A percentile compares a stretch with the other conserved stretches of the same genome.
Conservation (phyloP, 2,329 filamentous ascomycete species). For the Plenodomus tracheiphilus region DNA sequence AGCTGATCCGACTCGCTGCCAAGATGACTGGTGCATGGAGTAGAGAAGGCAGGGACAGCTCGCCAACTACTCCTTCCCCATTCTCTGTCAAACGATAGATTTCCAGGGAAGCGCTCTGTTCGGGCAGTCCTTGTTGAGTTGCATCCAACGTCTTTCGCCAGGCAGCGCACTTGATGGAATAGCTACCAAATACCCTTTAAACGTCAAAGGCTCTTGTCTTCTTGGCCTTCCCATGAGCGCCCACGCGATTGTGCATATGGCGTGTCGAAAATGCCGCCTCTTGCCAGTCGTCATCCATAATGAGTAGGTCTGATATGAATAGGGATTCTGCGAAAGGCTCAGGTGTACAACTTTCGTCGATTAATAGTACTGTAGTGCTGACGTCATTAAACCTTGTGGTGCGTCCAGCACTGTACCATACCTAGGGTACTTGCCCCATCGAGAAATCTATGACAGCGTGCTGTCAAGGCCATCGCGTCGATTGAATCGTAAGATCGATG, state of each 20-base stretch:
- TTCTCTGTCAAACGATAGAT: conserved; percentile 23
- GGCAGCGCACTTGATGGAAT: conserved; percentile 23
- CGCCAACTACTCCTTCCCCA: conserved; percentile 23
- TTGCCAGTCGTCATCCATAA: conserved; percentile 33
- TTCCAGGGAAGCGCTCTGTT: conserved; percentile 17
- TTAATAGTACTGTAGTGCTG: too few species aligned
- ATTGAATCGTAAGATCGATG: too few species aligned
- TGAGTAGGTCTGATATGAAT: too few species aligned
- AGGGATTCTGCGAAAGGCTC: too few species aligned
- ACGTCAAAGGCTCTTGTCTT: conserved; percentile 22
- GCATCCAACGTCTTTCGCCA: conserved; percentile 15
- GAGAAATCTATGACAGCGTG: too few species aligned
- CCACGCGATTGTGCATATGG: conserved; percentile 29
- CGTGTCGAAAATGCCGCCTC: conserved; percentile 25
- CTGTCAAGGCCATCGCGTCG: too few species aligned
- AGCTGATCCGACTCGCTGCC: conserved; percentile 20
- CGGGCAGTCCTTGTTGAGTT: background rate
- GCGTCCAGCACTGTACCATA: too few species aligned
- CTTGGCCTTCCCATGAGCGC: conserved; percentile 13
- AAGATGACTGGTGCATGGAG: conserved; percentile 18
- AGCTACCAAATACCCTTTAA: conserved; percentile 27
- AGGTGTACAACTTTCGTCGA: too few species aligned
- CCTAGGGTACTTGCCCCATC: too few species aligned
- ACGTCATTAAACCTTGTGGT: too few species aligned
- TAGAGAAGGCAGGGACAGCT: conserved; percentile 17